Conservation (phyloP, 345 rosid genomes). For the Rubroshorea leprosula region DNA sequence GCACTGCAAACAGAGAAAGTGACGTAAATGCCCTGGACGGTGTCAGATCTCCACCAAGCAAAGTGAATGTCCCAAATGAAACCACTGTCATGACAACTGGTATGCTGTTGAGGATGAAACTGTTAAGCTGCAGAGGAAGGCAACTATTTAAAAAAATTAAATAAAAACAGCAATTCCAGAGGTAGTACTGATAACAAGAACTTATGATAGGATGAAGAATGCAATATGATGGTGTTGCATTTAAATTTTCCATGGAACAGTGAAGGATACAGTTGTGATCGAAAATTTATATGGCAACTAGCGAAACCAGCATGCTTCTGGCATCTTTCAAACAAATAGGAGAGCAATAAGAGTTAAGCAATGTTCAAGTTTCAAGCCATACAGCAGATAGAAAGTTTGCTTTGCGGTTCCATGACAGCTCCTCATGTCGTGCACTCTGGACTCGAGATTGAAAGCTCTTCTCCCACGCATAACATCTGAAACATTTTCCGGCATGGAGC, state of each 20-base stretch:
- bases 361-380: conserved; percentile 22
- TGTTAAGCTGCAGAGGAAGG: conserved; percentile 56
- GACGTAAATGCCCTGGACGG: conserved; percentile 98
- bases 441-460: conserved; percentile 78
- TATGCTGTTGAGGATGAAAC: conserved; percentile 78
- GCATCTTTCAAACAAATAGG: not conserved
- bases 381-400: conserved; percentile 83
- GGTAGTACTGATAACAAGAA: no score
- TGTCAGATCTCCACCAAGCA: conserved; percentile 97
- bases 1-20: conserved; percentile 89
- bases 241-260: no score
- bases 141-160: conserved; percentile 7
- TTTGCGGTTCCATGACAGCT: conserved; percentile 85
- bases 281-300: no score
- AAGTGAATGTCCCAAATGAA: conserved; percentile 88
- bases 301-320: no score
- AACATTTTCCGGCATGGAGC: conserved; percentile 14
- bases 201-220: no score
- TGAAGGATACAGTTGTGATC: no score
- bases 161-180: no score
- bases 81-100: conserved; percentile 90
- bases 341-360: conserved; percentile 1
- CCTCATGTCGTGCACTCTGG: conserved; percentile 61
- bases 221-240: no score
- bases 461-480: conserved; percentile 97